phyloP scores from a whole-genome alignment of 768 basidiomycete genomes.

The Mycena floridula region DNA sequence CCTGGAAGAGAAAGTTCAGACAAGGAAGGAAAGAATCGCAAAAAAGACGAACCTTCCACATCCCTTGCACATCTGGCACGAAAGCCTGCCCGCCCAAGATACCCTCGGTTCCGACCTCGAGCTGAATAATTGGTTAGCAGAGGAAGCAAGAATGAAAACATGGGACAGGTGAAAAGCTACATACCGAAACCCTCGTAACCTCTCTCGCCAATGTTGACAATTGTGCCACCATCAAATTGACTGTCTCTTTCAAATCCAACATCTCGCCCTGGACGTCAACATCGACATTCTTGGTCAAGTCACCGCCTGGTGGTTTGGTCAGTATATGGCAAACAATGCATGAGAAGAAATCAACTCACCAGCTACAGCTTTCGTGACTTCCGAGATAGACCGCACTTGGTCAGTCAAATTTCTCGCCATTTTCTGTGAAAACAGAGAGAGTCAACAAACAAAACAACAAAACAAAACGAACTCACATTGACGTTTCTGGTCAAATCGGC shows the following conservation, averaged over 20 bases:
- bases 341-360: too few relatives aligned
- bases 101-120: conserved; percentile 91
- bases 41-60: not conserved
- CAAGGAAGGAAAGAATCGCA: not conserved
- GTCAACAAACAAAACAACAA: conserved; percentile 1
- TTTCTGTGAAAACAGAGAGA: conserved; percentile 45
- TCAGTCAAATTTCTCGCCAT: conserved; percentile 84
- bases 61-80: conserved; percentile 65
- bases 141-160: too few relatives aligned
- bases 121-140: too few relatives aligned
- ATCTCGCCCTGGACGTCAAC: conserved; percentile 93
- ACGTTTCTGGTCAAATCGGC: conserved; percentile 84
- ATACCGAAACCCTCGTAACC: conserved; percentile 93
- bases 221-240: conserved; percentile 82
- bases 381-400: conserved; percentile 89
- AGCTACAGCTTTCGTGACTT: conserved; percentile 85
- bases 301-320: too few relatives aligned
- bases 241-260: conserved; percentile 78
- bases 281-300: conserved; percentile 77
- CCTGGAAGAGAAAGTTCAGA: conserved; percentile 29
- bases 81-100: conserved; percentile 90
- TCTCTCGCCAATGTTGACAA: conserved; percentile 70
- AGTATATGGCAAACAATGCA: too few relatives aligned
- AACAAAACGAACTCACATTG: conserved; percentile 53
- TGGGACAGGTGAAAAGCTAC: too few relatives aligned